Conservation (phyloP, 2,329 filamentous ascomycete genomes). For the Fusarium penzigii region DNA sequence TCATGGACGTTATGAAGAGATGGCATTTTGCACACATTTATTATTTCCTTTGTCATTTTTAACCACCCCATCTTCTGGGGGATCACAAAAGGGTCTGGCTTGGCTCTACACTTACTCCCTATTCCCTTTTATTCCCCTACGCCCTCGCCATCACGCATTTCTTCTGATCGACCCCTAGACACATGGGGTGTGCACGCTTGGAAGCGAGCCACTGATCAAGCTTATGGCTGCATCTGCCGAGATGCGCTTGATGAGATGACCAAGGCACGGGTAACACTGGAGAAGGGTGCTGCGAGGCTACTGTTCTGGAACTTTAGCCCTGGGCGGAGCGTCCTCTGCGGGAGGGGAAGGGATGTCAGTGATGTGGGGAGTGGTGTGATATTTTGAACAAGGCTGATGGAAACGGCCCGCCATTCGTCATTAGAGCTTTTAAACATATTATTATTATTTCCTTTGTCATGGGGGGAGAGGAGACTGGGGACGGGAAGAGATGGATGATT, state of each 20-base stretch:
- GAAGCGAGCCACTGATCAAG: slow-evolving; percentile 25
- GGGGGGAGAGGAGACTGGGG: slow-evolving; percentile 9
- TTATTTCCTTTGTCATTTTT: slow-evolving; percentile 18
- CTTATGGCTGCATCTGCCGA: slow-evolving; percentile 4
- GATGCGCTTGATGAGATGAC: slow-evolving; percentile 17
- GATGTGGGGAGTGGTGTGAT: slow-evolving; percentile 31
- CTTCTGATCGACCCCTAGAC: slow-evolving; percentile 6
- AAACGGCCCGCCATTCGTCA: slow-evolving; percentile 24
- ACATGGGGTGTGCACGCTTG: slow-evolving; percentile 21
- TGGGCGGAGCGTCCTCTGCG: slow-evolving; percentile 23
- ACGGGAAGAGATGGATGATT: not conserved
- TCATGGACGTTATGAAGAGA: slow-evolving; percentile 34
- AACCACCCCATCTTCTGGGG: slow-evolving; percentile 3
- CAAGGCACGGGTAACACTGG: slow-evolving; percentile 31
- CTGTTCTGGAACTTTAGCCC: slow-evolving; percentile 3
- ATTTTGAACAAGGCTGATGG: slow-evolving; percentile 29
- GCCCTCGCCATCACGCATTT: not conserved
- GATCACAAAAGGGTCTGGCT: slow-evolving; percentile 6
- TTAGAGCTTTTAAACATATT: slow-evolving; percentile 14
- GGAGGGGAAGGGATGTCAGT: slow-evolving; percentile 19
- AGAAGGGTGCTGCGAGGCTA: slow-evolving; percentile 31
- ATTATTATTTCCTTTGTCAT: slow-evolving; percentile 31
- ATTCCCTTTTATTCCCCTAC: slow-evolving; percentile 4
- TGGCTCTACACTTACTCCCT: slow-evolving; percentile 8
- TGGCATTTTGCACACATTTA: slow-evolving; percentile 20